Base-by-base conservation (phyloP, 768 basidiomycete species). In the Rubroboletus satanas region DNA sequence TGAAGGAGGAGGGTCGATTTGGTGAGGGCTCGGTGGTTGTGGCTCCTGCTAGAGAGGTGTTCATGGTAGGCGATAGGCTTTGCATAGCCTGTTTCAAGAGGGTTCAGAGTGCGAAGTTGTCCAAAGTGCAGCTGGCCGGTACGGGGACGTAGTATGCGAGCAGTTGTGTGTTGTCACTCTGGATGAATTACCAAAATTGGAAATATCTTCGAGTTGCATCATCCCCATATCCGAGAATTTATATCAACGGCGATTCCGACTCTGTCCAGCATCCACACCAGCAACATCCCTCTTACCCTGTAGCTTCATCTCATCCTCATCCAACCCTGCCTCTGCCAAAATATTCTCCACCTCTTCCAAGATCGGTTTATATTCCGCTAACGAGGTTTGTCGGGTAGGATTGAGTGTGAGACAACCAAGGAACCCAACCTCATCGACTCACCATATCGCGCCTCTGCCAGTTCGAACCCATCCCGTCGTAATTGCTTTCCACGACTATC, bases 271-370 rank as follows among this genome's bases (percentile, higher is more conserved):
- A 14, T 73, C 72, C 5, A 69, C 70, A 29, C 71, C 72, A 29
- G 63, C 63, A 14, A 51, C 64, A 54, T 67, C 51, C 72, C 77
- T 78, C 17, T 74, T 77, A 5, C 83, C 84, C 23, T 79, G 79
- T 55, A 73, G 74, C 61, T 77, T 77, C 80, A 91, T 88, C 62
- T 92, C 90, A 21, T 89, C 87, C 56, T 89, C 88, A 54, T 94
- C 90, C 49, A 94, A 69, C 0, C 91, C 93, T 0, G 93, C 92
- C 61, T 91, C 90, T 10, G 80, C 82, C 48, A 93, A 69, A 41
- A 94, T 93, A 60, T 80, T 86, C 66, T 92, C 90, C 3, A 93
- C 87, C 66, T 94, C 89, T 57, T 85, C 75, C 17, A 95, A 69
- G 7, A 90, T 79, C 0, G 92, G 93, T 63, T 92, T 90, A 66